These are phyloP conservation scores for Pinus taeda DNA, from an alignment of 75 land plant genomes.

Conservation along the genomic window DNA sequence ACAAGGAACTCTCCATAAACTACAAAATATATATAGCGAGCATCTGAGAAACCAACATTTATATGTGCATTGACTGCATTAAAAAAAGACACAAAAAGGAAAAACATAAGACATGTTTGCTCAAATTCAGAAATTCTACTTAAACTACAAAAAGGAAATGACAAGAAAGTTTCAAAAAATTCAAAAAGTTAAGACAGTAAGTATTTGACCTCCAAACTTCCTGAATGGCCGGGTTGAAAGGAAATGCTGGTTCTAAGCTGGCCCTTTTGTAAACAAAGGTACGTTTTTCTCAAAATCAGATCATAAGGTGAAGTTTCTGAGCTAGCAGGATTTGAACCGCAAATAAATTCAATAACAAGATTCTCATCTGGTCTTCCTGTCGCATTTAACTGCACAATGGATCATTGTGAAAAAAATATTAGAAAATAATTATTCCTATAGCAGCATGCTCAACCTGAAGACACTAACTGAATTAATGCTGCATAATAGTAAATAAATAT, in stretches of 20 bases:
- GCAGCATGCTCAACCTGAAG: background rate
- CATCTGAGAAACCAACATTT: no score
- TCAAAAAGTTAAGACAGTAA: background rate
- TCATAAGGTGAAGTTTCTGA: constrained; percentile 24
- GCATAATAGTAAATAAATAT: background rate
- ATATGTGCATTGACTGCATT: no score
- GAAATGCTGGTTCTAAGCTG: constrained; percentile 63
- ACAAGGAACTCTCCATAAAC: no score
- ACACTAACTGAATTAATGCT: background rate
- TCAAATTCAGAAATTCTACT: no score
- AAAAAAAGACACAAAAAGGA: no score
- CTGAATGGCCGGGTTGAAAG: constrained; percentile 63
- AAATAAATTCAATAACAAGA: constrained; percentile 49
- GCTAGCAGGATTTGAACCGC: constrained; percentile 12
- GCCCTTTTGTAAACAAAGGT: constrained; percentile 84
- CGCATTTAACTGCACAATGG: constrained; percentile 66
- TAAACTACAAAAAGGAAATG: background rate
- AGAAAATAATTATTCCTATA: background rate
- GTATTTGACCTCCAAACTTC: constrained; percentile 74
- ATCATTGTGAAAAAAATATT: background rate
- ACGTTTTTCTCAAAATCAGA: constrained; percentile 20
- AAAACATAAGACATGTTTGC: no score
- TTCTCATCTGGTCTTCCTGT: constrained; percentile 90
- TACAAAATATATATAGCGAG: no score
- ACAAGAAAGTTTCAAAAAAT: background rate